Evolutionary conservation across 805 yeast genomes (phyloP).

Genomic region (Candida loeiensis): DNA sequence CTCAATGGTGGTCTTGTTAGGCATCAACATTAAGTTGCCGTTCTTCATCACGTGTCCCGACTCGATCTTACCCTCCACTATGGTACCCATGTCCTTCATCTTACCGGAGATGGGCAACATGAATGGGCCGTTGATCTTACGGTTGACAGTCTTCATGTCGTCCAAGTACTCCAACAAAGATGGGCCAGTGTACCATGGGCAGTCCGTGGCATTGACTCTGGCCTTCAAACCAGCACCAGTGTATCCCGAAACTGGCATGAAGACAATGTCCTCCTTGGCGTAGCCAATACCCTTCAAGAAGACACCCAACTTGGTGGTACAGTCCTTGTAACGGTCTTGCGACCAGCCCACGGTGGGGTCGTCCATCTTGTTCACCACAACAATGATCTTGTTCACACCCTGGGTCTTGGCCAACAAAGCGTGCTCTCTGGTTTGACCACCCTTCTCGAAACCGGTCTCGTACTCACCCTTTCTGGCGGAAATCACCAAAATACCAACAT

Average conservation of each 20-base stretch:
- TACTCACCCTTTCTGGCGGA: slow-evolving; percentile 99
- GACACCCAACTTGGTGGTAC: slow-evolving; percentile 73
- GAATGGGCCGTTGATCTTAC: slow-evolving; percentile 91
- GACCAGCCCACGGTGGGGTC: slow-evolving; percentile 97
- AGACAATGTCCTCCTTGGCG: slow-evolving; percentile 76
- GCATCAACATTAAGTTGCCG: slow-evolving; percentile 79
- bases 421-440: slow-evolving; percentile 98
- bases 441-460: slow-evolving; percentile 98
- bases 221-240: slow-evolving; percentile 97
- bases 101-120: slow-evolving; percentile 95
- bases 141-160: slow-evolving; percentile 70
- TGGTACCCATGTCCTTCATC: slow-evolving; percentile 95
- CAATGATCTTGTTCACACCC: slow-evolving; percentile 92
- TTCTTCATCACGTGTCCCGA: slow-evolving; percentile 89
- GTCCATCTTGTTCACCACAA: slow-evolving; percentile 97
- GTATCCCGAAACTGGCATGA: slow-evolving; percentile 98
- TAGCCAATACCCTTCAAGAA: slow-evolving; percentile 91
- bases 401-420: slow-evolving; percentile 96
- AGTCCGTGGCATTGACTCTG: slow-evolving; percentile 61
- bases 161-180: slow-evolving; percentile 88
- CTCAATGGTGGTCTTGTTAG: slow-evolving; percentile 80
- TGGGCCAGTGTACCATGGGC: slow-evolving; percentile 96
- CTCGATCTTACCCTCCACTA: slow-evolving; percentile 97
- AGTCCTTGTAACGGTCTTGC: slow-evolving; percentile 92
- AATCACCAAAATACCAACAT: slow-evolving; percentile 94